Evolutionary conservation across 192 early-diverging fungal genomes (phyloP).

Genomic region (Lunasporangiospora selenospora): DNA sequence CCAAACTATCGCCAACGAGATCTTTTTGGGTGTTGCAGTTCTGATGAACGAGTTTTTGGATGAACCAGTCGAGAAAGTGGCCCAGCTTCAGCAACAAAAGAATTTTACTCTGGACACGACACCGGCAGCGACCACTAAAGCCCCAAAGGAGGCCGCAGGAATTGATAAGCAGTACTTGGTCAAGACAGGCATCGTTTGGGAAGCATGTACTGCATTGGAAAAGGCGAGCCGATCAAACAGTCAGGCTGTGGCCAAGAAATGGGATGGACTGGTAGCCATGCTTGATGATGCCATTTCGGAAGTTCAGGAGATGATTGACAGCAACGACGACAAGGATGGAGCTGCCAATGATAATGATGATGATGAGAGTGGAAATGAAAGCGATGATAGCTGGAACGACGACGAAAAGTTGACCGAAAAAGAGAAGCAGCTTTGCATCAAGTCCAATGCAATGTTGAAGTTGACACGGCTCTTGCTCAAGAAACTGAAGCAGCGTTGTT

Average conservation of each 20-base stretch:
- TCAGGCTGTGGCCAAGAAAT: slow-evolving; percentile 48
- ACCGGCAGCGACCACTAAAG: background rate
- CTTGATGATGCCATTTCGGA: slow-evolving; percentile 52
- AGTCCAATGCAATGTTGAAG: slow-evolving; percentile 41
- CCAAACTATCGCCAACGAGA: slow-evolving; percentile 28
- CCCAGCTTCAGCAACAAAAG: slow-evolving; percentile 35
- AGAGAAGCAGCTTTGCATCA: slow-evolving; percentile 44
- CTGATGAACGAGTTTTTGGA: slow-evolving; percentile 49
- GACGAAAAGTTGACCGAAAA: slow-evolving; percentile 41
- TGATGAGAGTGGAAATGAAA: slow-evolving; percentile 21
- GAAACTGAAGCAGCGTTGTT: slow-evolving; percentile 47
- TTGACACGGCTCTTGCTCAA: slow-evolving; percentile 43
- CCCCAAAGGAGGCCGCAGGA: background rate
- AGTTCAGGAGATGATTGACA: slow-evolving; percentile 43
- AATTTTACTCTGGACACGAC: background rate
- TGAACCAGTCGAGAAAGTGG: slow-evolving; percentile 17
- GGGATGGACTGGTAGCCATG: slow-evolving; percentile 43
- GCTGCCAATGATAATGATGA: slow-evolving; percentile 6
- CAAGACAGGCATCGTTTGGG: slow-evolving; percentile 51
- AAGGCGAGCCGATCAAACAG: slow-evolving; percentile 40
- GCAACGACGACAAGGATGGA: slow-evolving; percentile 37
- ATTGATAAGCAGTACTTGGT: slow-evolving; percentile 22
- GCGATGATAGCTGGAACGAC: slow-evolving; percentile 47
- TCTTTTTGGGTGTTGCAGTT: slow-evolving; percentile 39
- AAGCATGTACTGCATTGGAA: slow-evolving; percentile 50